Base-by-base conservation (phyloP, 1,284 basidiomycete genomes). In the Trametes versicolor region DNA sequence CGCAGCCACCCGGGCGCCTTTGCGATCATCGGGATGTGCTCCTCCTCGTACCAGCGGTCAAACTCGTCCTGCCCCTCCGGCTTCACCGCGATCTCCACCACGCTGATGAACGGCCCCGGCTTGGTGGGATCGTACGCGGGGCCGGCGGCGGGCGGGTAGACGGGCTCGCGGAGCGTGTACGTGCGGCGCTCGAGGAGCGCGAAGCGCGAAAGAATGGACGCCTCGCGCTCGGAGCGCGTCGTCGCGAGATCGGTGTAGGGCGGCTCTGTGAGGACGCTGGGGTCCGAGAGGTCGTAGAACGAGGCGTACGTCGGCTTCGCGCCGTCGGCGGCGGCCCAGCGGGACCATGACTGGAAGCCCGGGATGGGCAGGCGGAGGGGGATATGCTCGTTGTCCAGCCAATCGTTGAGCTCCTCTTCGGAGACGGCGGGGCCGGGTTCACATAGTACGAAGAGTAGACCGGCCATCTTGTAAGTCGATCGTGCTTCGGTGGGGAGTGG, bases 331-430 rank as follows among this genome's bases (percentile, higher is more conserved):
- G 82, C 81, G 10, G 75, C 74, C 72, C 82, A 85, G 36, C 88
- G 80, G 10, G 83, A 82, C 23, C 84, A 87, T 19, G 81, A 83
- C 27, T 81, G 77, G 76, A 89, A 88, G 4, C 81, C 80, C 5
- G 80, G 77, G n/a, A 86, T 78, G 66, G 83, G 79, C 58, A 87
- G 76, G 29, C 87, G 84, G 1, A 87, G 78, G 0, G 87, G 88
- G 45, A 89, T 81, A 72, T 89, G 88, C 74, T 89, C 88, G 70
- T 86, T 85, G 71, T 89, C 81, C 76, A 88, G 89, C 88, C 88
- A 89, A 70, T 87, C 84, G 37, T 73, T 64, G 70, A 71, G 78
- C 60, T 77, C 77, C 9, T 64, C 70, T 17, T 74, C 67, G 21
- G 72, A 21, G 47, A 78, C 72, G 39, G 45, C 59, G 10, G 71